A percentile compares a stretch with the other conserved stretches of the same genome.
These are phyloP conservation scores for Bruguiera hainesii DNA, from an alignment of 441 rosid species.

Conservation along the genomic window DNA sequence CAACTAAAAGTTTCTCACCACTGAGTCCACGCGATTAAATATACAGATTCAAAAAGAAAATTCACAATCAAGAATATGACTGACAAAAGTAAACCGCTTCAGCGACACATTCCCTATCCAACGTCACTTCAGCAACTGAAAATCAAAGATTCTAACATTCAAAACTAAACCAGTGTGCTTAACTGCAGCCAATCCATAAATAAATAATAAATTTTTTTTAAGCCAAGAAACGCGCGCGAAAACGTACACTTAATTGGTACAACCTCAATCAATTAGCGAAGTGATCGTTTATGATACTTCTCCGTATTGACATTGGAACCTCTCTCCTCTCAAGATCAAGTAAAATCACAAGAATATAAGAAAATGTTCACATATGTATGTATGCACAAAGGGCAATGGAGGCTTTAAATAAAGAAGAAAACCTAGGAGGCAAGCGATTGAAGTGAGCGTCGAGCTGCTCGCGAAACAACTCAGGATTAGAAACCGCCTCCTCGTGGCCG, in stretches of 20 bases:
- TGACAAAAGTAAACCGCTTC: not conserved
- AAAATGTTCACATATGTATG: not conserved
- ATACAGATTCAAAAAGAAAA: not conserved
- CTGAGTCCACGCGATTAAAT: too few species aligned
- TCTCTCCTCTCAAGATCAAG: not conserved
- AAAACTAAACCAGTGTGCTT: not conserved
- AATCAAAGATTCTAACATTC: not conserved
- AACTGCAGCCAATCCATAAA: too few species aligned
- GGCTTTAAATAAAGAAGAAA: not conserved
- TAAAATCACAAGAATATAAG: not conserved
- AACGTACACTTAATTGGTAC: too few species aligned
- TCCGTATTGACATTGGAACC: not conserved
- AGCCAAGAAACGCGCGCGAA: too few species aligned
- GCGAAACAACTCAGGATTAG: slow-evolving; percentile 50
- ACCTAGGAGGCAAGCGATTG: slow-evolving; percentile 69
- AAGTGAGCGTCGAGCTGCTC: slow-evolving; percentile 59
- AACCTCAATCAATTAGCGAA: not conserved
- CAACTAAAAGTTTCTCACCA: too few species aligned
- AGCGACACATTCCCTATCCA: not conserved
- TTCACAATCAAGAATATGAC: not conserved
- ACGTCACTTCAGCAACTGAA: not conserved
- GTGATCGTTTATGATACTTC: not conserved
- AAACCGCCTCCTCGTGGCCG: slow-evolving; percentile 43
- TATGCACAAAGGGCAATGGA: not conserved
- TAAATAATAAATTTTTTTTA: too few species aligned